These are phyloP conservation scores for Desmodesmus armatus DNA, from an alignment of 139 green algal species.

Conservation along the genomic window DNA sequence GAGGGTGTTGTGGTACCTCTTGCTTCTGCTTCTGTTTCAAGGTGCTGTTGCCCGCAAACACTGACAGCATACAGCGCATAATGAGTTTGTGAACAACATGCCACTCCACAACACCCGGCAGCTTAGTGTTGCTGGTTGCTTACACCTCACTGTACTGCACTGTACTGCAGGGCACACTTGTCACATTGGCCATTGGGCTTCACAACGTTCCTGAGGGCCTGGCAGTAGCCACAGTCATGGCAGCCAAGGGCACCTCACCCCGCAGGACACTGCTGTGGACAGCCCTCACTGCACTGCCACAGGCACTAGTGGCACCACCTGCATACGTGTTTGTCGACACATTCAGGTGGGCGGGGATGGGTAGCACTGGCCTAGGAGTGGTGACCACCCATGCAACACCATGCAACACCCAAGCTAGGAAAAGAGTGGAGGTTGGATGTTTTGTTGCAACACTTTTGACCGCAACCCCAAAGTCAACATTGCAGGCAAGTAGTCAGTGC, in stretches of 20 bases:
- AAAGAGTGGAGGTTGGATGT: too few relatives aligned
- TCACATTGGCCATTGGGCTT: slow-evolving; percentile 96
- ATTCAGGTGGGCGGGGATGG: too few relatives aligned
- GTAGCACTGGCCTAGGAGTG: too few relatives aligned
- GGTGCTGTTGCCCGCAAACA: not conserved
- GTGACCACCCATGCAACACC: too few relatives aligned
- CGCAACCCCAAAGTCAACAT: too few relatives aligned
- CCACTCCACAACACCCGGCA: not conserved
- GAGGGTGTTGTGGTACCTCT: too few relatives aligned
- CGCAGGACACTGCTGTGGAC: slow-evolving; percentile 85
- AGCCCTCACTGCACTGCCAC: slow-evolving; percentile 86
- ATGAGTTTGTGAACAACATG: not conserved
- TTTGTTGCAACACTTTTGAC: too few relatives aligned
- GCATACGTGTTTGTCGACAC: slow-evolving; percentile 95
- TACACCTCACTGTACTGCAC: too few relatives aligned
- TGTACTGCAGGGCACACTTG: slow-evolving; percentile 86
- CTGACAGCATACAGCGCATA: not conserved
- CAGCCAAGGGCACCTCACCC: slow-evolving; percentile 79
- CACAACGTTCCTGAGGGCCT: slow-evolving; percentile 99
- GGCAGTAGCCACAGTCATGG: slow-evolving; percentile 94
- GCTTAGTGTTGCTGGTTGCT: not conserved
- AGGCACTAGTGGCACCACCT: slow-evolving; percentile 91
- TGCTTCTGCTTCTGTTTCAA: too few relatives aligned
- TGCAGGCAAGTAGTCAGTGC: too few relatives aligned
- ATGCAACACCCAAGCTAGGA: too few relatives aligned